These are phyloP conservation scores for Leucoagaricus sp. DNA, from an alignment of 1,284 basidiomycete species.

Conservation along the genomic window DNA sequence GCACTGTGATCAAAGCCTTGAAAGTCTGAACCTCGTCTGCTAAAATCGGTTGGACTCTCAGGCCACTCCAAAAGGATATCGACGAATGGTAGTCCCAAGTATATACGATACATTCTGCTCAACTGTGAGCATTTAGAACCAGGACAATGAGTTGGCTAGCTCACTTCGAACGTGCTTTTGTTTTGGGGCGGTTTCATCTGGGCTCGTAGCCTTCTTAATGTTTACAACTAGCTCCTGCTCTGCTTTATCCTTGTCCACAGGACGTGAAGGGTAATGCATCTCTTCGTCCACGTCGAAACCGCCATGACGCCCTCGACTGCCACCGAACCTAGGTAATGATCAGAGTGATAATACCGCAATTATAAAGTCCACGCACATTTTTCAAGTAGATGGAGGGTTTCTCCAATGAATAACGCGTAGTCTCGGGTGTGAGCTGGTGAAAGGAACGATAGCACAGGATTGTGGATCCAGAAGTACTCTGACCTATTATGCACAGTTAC, in stretches of 20 bases:
- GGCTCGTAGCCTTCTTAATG: slow-evolving; percentile 95
- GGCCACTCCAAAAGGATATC: slow-evolving; percentile 93
- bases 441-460: not conserved
- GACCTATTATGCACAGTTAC: slow-evolving; percentile 4
- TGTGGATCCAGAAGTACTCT: not conserved
- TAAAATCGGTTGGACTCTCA: slow-evolving; percentile 92
- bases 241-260: slow-evolving; percentile 96
- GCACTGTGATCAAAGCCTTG: slow-evolving; percentile 93
- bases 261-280: slow-evolving; percentile 90
- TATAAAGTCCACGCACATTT: slow-evolving; percentile 5
- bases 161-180: slow-evolving; percentile 97
- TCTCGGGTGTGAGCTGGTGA: not conserved
- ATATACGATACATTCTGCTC: slow-evolving; percentile 94
- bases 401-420: not conserved
- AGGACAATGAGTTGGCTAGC: slow-evolving; percentile 32
- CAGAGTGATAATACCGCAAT: not conserved
- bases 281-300: slow-evolving; percentile 76
- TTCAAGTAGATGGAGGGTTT: not conserved
- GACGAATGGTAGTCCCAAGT: slow-evolving; percentile 99
- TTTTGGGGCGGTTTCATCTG: slow-evolving; percentile 92
- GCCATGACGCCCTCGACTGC: slow-evolving; percentile 37
- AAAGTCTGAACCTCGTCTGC: slow-evolving; percentile 96
- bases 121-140: not conserved
- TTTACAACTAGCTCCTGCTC: slow-evolving; percentile 90
- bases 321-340: slow-evolving; percentile 28